Evolutionary conservation across 768 basidiomycete species (phyloP).

Genomic region (Trametes punicea): DNA sequence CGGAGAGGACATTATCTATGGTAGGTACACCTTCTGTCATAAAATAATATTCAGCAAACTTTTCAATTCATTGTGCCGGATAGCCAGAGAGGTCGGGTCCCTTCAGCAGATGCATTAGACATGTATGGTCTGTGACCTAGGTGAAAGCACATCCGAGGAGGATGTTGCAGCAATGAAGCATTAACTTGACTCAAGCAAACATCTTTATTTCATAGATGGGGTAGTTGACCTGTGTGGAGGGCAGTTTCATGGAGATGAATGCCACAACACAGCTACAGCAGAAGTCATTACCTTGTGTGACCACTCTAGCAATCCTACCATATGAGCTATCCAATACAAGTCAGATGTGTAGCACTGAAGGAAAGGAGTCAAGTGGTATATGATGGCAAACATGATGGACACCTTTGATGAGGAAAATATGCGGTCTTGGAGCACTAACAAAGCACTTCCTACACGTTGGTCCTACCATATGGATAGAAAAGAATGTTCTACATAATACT

Average conservation of each 20-base stretch:
- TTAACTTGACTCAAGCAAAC: constrained; percentile 31
- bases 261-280: constrained; percentile 15
- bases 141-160: constrained; percentile 16
- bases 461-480: no score
- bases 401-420: no score
- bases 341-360: constrained; percentile 13
- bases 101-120: constrained; percentile 16
- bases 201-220: constrained; percentile 38
- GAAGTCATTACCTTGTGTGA: constrained; percentile 22
- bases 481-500: no score
- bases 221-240: constrained; percentile 29
- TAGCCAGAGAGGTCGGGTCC: constrained; percentile 23
- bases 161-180: constrained; percentile 31
- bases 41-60: constrained; percentile 29
- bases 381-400: constrained; percentile 2
- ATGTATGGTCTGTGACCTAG: constrained; percentile 32
- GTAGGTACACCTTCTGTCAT: constrained; percentile 29
- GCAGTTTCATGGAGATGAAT: constrained; percentile 29
- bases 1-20: constrained; percentile 23
- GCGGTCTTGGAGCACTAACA: no score
- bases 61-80: constrained; percentile 8
- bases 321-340: constrained; percentile 23
- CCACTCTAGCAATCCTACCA: constrained; percentile 14
- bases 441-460: no score
- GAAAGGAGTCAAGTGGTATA: constrained; percentile 19